These are phyloP conservation scores for Kregervanrija pseudodelftensis DNA, from an alignment of 805 yeast species.

Conservation along the genomic window DNA sequence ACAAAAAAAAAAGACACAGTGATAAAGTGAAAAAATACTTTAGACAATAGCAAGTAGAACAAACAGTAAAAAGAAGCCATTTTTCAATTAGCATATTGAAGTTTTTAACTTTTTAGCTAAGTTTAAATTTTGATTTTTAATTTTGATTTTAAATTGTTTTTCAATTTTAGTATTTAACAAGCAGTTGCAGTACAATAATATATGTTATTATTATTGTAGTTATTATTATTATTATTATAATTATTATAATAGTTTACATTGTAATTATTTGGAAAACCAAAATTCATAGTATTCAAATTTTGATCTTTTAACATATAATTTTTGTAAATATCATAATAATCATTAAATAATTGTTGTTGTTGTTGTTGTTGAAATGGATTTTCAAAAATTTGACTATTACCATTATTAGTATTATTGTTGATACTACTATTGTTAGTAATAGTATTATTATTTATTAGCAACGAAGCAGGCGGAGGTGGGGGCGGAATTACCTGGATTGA, in stretches of 20 bases:
- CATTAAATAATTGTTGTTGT: conserved; percentile 3
- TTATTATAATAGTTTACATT: conserved; percentile 9
- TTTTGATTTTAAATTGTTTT: neutral
- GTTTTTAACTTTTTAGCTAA: too few relatives aligned
- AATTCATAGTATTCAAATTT: neutral
- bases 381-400: conserved; percentile 17
- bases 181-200: conserved; percentile 18
- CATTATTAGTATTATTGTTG: neutral
- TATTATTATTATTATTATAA: neutral
- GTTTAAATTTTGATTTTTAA: too few relatives aligned
- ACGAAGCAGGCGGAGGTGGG: conserved; percentile 1
- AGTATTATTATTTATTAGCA: conserved; percentile 1
- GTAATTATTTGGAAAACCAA: neutral
- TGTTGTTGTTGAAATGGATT: conserved; percentile 17
- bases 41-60: neutral
- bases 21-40: too few relatives aligned
- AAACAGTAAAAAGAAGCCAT: too few relatives aligned
- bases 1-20: neutral
- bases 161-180: conserved; percentile 8
- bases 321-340: neutral
- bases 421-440: neutral
- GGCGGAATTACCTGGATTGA: neutral
- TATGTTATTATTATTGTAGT: neutral
- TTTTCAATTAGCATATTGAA: too few relatives aligned
- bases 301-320: neutral